Evolutionary conservation across 1,139 yeast genomes (phyloP).

Genomic region (Sugiyamaella sp.): DNA sequence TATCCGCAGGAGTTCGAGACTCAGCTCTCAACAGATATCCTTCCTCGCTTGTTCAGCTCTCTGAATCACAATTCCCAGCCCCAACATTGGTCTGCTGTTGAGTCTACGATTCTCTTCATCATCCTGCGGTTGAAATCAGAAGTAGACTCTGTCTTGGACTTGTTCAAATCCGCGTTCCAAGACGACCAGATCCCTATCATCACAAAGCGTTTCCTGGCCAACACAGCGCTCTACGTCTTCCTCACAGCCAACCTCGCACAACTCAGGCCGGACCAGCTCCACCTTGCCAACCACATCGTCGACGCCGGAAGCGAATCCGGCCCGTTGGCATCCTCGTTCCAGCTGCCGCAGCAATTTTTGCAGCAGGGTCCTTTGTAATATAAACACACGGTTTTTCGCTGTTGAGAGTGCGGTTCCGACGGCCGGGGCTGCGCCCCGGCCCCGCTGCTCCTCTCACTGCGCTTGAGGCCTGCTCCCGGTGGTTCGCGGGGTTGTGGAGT

Average conservation of each 20-base stretch:
- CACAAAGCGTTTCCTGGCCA: slow-evolving; percentile 10
- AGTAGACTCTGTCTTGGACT: neutral
- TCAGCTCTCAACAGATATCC: neutral
- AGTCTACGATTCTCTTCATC: slow-evolving; percentile 2
- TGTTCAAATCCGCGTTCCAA: neutral
- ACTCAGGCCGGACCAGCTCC: neutral
- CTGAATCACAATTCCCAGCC: neutral
- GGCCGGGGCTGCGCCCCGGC: slow-evolving; percentile 2
- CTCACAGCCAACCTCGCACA: neutral
- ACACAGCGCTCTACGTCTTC: slow-evolving; percentile 8
- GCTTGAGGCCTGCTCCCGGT: neutral
- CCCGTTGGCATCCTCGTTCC: slow-evolving; percentile 9
- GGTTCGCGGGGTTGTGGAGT: no score
- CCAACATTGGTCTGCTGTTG: slow-evolving; percentile 9
- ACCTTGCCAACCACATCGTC: neutral
- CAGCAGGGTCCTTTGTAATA: slow-evolving; percentile 3
- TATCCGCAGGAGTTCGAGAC: slow-evolving; percentile 7
- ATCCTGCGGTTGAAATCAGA: neutral
- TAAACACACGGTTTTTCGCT: neutral
- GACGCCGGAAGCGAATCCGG: neutral
- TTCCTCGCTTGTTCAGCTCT: slow-evolving; percentile 5
- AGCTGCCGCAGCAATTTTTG: slow-evolving; percentile 6
- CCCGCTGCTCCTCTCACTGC: slow-evolving; percentile 1
- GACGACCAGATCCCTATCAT: slow-evolving; percentile 1
- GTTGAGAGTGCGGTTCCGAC: neutral